Conservation (phyloP, 164 flowering plant genomes). For the Chimonanthus salicifolius region DNA sequence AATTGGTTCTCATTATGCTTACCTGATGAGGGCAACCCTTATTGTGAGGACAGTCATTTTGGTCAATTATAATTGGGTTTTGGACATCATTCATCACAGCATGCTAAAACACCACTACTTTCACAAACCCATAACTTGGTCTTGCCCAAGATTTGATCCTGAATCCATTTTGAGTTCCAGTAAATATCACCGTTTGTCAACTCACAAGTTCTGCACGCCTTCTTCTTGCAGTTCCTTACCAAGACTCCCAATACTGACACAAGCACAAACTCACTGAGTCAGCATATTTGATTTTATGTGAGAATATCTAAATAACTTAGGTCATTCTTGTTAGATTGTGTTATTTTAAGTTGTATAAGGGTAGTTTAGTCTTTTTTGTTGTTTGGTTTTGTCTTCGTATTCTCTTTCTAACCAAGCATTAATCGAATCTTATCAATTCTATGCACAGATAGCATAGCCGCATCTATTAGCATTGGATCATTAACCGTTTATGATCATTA, state of each 20-base stretch:
- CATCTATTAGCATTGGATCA: too few relatives aligned
- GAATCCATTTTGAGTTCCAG: constrained; percentile 51
- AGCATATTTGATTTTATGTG: background rate
- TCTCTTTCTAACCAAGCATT: too few relatives aligned
- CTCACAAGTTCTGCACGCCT: constrained; percentile 62
- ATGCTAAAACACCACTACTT: constrained; percentile 37
- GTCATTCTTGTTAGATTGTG: too few relatives aligned
- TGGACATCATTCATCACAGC: constrained; percentile 35
- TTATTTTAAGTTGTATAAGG: too few relatives aligned
- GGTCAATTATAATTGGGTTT: constrained; percentile 68
- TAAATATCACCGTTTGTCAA: constrained; percentile 31
- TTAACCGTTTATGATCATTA: too few relatives aligned
- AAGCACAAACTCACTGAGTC: background rate
- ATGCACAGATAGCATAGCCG: too few relatives aligned
- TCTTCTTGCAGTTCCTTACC: constrained; percentile 39
- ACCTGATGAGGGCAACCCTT: constrained; percentile 48
- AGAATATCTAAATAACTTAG: background rate
- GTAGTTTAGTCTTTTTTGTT: too few relatives aligned
- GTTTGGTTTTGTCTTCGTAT: too few relatives aligned
- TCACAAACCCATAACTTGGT: constrained; percentile 54
- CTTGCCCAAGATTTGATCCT: constrained; percentile 75
- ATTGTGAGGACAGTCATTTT: constrained; percentile 54
- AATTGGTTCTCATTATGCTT: background rate
- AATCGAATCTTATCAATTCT: too few relatives aligned
- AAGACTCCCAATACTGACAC: constrained; percentile 65